These are phyloP conservation scores for Sporobolomyces roseus DNA, from an alignment of 768 basidiomycete species.

Conservation along the genomic window DNA sequence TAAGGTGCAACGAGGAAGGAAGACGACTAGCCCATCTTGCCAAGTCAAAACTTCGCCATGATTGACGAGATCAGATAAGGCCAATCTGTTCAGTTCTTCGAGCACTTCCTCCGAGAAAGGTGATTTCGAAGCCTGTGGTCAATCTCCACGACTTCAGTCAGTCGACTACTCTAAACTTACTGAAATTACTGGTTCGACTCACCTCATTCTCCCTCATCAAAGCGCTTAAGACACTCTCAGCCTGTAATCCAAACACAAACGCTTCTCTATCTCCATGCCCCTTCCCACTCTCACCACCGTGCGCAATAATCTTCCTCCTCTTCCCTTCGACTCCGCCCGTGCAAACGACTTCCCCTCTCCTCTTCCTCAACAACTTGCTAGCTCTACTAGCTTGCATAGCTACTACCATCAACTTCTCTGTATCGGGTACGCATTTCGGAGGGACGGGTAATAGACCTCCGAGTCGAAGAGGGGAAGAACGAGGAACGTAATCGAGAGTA, in stretches of 20 bases:
- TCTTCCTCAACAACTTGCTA: slow-evolving; percentile 44
- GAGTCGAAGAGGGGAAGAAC: slow-evolving; percentile 30
- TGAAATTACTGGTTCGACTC: too few species aligned
- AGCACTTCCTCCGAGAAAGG: slow-evolving; percentile 48
- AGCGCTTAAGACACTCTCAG: slow-evolving; percentile 18
- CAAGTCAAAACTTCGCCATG: slow-evolving; percentile 49
- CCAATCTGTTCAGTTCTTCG: slow-evolving; percentile 44
- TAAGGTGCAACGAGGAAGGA: not conserved
- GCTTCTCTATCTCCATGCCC: slow-evolving; percentile 5
- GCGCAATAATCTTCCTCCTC: slow-evolving; percentile 6
- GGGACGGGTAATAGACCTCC: slow-evolving; percentile 47
- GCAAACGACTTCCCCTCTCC: slow-evolving; percentile 48
- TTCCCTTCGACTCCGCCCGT: slow-evolving; percentile 44
- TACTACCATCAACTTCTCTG: slow-evolving; percentile 48
- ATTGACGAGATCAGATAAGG: slow-evolving; percentile 49
- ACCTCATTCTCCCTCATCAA: slow-evolving; percentile 28
- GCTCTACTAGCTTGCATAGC: slow-evolving; percentile 46
- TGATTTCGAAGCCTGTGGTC: slow-evolving; percentile 39
- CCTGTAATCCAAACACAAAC: slow-evolving; percentile 21
- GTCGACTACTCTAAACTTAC: too few species aligned
- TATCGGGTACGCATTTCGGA: slow-evolving; percentile 50
- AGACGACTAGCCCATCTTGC: slow-evolving; percentile 46
- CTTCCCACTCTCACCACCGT: slow-evolving; percentile 12
- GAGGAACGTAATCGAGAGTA: slow-evolving; percentile 48
- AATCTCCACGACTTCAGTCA: too few species aligned